These are phyloP conservation scores for Madurella fahalii DNA, from an alignment of 2,329 filamentous ascomycete species.

Conservation along the genomic window DNA sequence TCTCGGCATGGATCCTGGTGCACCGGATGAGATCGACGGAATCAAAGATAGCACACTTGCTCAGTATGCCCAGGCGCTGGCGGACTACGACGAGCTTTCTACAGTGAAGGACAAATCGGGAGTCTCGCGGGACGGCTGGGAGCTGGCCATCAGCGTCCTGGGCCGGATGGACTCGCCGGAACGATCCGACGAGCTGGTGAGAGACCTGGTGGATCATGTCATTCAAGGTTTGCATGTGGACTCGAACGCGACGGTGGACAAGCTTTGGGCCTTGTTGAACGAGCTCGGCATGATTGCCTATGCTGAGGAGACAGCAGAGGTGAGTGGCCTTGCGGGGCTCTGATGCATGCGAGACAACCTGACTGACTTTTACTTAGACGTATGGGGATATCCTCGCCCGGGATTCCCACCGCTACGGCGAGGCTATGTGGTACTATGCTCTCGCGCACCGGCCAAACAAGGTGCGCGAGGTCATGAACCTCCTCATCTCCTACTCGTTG, in stretches of 20 bases:
- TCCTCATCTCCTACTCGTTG: slow-evolving; percentile 82
- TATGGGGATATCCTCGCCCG: slow-evolving; percentile 76
- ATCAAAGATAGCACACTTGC: slow-evolving; percentile 77
- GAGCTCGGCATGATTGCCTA: slow-evolving; percentile 74
- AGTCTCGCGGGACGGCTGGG: slow-evolving; percentile 69
- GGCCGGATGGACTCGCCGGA: slow-evolving; percentile 72
- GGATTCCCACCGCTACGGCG: slow-evolving; percentile 73
- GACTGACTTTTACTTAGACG: slow-evolving; percentile 53
- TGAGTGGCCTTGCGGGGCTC: slow-evolving; percentile 40
- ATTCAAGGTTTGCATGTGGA: slow-evolving; percentile 61
- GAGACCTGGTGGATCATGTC: slow-evolving; percentile 63
- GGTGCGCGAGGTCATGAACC: slow-evolving; percentile 79
- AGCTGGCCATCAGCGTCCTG: slow-evolving; percentile 78
- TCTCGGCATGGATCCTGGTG: slow-evolving; percentile 61
- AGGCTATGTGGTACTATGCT: slow-evolving; percentile 86
- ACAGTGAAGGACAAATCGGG: slow-evolving; percentile 30
- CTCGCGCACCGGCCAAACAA: slow-evolving; percentile 74
- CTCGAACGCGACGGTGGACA: slow-evolving; percentile 70
- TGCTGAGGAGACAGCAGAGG: slow-evolving; percentile 77
- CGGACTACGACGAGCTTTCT: slow-evolving; percentile 50
- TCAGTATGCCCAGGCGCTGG: slow-evolving; percentile 67
- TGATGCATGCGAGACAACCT: not conserved
- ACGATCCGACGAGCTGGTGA: slow-evolving; percentile 68
- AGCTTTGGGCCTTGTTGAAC: slow-evolving; percentile 72
- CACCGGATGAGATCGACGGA: slow-evolving; percentile 57